Base-by-base conservation (phyloP, 805 yeast genomes). In the Lipomyces japonicus region DNA sequence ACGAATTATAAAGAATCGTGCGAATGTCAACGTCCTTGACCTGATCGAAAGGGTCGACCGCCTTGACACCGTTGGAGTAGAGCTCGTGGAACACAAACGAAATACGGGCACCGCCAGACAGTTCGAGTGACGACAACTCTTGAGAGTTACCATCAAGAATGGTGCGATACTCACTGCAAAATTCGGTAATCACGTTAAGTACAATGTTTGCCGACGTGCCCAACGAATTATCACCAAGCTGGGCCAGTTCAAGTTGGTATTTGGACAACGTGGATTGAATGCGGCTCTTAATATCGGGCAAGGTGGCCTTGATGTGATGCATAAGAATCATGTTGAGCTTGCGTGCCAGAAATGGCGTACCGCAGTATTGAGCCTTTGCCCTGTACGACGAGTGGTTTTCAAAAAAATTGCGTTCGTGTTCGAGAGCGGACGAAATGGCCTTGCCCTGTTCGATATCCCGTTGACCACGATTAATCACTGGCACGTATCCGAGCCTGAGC, bases 71-170 rank as follows among this genome's bases (percentile, higher is more conserved):
- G 67, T 87, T 90, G 65, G 91, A 84, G 74, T 81, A 91, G 50
- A 93, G 85, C 72, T 91, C 97, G 68, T 91, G 97, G 75, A 91
- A 93, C 18, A 91, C 97, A 74, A 89, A 93, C 26, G 95, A 83
- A 55, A 91, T 86, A 76, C 98, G 85, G 0, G 98, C 98, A 70
- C 96, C 98, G 66, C 98, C 98, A 59, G 95, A 85, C 60, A 93
- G 78, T 71, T 93, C 98, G 63, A 83, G 79, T 7, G 90, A 81
- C 6, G 95, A 81, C 58, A 93, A 75, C 64, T 93, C 98, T 68
- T 80, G 86, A 23, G 93, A 84, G 68, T 87, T 91, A 71, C 98
- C 98, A 63, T 86, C 93, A 61, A 93, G 74, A 37, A 91, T 86
- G 14, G 93, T 91, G 53, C 81, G 83, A 71, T 89, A 93, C 66